Evolutionary conservation across 2,329 filamentous ascomycete species (phyloP), one percentile per base, ranked within the genome.

Genomic region (Stromatinia cepivora): DNA sequence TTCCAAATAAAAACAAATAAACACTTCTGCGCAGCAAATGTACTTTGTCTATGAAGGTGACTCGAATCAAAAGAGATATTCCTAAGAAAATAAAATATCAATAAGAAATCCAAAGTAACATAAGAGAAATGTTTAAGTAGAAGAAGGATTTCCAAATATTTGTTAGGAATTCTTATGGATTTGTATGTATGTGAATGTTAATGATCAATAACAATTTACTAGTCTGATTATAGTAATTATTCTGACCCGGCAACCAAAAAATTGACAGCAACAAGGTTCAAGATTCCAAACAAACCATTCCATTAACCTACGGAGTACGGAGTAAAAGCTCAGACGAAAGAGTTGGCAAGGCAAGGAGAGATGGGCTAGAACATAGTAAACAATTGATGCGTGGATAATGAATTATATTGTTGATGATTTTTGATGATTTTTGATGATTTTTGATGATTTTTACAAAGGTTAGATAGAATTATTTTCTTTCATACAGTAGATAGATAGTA

Each of bases 201-300:
- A 46, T 4, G 52, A 46, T 25, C 52, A 59, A 67, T 67, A 62
- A 67, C 66, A 67, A 62, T n/a, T 61, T 62, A 62, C 56, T 63
- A 53, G 66, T 68, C 66, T 68, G 66, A 39, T 68, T 68, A 28
- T 68, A 34, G 66, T 54, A 67, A 63, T 68, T 34, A 34, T 63
- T 25, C 57, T 68, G 46, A 68, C 66, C 66, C 22, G 34, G 66
- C 66, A 68, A 68, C 66, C 57, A 48, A 25, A 28, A 36, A 22
- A 52, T 39, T 64, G 31, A 36, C 46, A 64, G 58, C 58, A 34
- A 61, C 20, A 10, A 28, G 46, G 45, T 28, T 63, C n/a, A 42
- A 59, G 34, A 59, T 31, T 34, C 53, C 53, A 54, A 34, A 34
- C 28, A 31, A 54, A 31, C 31, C 9, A 34, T 54, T 8, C 22